Conservation (phyloP, 2,329 filamentous ascomycete species). For the Colletotrichum salicis region DNA sequence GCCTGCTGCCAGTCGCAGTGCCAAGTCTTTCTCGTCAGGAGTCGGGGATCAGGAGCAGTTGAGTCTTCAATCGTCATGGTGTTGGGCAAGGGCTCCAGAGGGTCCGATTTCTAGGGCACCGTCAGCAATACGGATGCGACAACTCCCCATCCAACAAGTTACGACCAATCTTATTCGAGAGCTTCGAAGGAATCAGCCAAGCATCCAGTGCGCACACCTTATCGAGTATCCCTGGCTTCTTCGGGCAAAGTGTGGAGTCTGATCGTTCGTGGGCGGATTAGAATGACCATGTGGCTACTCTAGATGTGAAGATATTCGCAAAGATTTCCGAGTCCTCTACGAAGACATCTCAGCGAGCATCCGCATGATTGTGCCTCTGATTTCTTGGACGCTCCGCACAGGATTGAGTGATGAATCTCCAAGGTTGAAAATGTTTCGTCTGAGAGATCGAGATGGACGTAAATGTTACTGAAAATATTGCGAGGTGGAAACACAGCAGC, state of each 20-base stretch:
- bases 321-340: too few relatives aligned
- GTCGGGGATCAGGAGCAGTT: background rate
- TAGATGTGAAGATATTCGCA: too few relatives aligned
- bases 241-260: background rate
- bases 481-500: too few relatives aligned
- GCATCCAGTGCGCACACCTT: background rate
- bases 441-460: too few relatives aligned
- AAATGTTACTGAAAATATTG: too few relatives aligned
- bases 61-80: background rate
- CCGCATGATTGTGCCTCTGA: too few relatives aligned
- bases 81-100: background rate
- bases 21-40: background rate
- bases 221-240: background rate
- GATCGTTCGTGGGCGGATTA: background rate
- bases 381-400: too few relatives aligned
- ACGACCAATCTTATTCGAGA: background rate
- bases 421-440: too few relatives aligned
- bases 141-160: background rate
- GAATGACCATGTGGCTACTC: too few relatives aligned
- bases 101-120: background rate
- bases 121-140: background rate
- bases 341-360: too few relatives aligned
- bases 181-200: background rate
- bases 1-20: constrained; percentile 1
- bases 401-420: too few relatives aligned